Evolutionary conservation across 2,329 filamentous ascomycete species (phyloP), one percentile per base, ranked within the genome.

Genomic region (Neocucurbitaria cava): DNA sequence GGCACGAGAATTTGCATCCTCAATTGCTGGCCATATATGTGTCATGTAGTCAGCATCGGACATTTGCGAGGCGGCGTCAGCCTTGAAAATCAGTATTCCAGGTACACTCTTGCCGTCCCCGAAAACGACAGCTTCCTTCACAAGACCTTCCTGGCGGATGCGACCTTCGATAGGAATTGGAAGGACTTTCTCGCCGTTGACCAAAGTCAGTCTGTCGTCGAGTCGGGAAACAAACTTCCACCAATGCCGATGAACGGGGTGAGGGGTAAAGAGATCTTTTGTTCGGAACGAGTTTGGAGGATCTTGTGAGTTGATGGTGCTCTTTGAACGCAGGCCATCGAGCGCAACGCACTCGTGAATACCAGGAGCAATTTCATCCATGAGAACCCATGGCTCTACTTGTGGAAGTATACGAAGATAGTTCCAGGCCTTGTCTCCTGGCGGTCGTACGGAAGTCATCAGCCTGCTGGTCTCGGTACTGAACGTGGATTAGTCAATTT

Each of bases 381-480:
- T 77, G 18, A 66, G 71, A 6, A 85, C 67, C 52, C 74, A 84
- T 1, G 76, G 73, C 28, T 73, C 70, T 3, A 80, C 72, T 13
- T 69, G 63, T 0, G 76, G 70, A 1, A 78, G 66, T 0, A 78
- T 74, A 1, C 81, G 75, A n/a, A 87, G 70, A 57, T 87, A 89
- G 62, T 86, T 83, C 87, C 86, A 89, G 3, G 77, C 81, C 38
- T 80, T 81, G 66, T 88, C 86, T 1, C 74, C 79, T 2, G 69
- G 66, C 0, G 80, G 76, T 9, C 86, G 77, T 58, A 83, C 81
- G 0, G 85, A 86, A 1, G 83, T 87, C 83, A 87, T 87, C 13
- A 88, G 69, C 62, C 85, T 82, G 5, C 85, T 85, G 1, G 82
- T 84, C 66, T 89, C 86, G 0, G 86, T 88, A 2, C 80, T 83